Evolutionary conservation across 2,329 filamentous ascomycete species (phyloP).

Genomic region (Pestalotiopsis sp.): DNA sequence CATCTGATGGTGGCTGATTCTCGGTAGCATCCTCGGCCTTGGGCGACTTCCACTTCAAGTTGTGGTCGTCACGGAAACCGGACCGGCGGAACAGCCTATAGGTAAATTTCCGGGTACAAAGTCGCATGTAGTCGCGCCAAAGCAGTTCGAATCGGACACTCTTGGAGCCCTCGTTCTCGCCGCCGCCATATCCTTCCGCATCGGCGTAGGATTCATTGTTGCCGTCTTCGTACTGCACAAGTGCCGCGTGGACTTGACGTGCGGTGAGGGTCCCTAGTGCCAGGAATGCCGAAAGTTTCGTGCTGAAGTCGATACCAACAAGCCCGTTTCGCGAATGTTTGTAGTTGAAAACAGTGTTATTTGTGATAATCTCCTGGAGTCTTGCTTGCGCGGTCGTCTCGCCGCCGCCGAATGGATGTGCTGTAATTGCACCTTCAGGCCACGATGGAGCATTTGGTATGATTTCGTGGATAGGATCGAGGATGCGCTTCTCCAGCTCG

Average conservation of each 20-base stretch:
- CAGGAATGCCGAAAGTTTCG: conserved; percentile 75
- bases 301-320: conserved; percentile 71
- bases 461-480: conserved; percentile 58
- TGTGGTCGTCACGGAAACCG: conserved; percentile 59
- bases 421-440: conserved; percentile 57
- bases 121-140: conserved; percentile 81
- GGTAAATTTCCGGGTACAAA: conserved; percentile 73
- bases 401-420: conserved; percentile 71
- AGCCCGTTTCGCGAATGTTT: conserved; percentile 74
- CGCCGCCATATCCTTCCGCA: conserved; percentile 63
- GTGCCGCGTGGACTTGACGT: conserved; percentile 70
- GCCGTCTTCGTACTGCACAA: conserved; percentile 72
- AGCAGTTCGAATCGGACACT: conserved; percentile 73
- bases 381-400: conserved; percentile 61
- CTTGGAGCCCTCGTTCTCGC: conserved; percentile 73
- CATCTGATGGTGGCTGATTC: conserved; percentile 42
- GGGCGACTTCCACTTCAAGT: conserved; percentile 53
- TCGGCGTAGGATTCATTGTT: conserved; percentile 39
- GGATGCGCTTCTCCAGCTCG: conserved; percentile 54
- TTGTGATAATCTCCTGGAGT: conserved; percentile 57
- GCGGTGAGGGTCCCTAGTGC: conserved; percentile 74
- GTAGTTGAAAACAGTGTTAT: conserved; percentile 63
- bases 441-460: conserved; percentile 53
- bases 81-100: conserved; percentile 63
- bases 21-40: conserved; percentile 29